phyloP scores from a whole-genome alignment of 169 alveolate species.

The Pseudocohnilembus persalinus region DNA sequence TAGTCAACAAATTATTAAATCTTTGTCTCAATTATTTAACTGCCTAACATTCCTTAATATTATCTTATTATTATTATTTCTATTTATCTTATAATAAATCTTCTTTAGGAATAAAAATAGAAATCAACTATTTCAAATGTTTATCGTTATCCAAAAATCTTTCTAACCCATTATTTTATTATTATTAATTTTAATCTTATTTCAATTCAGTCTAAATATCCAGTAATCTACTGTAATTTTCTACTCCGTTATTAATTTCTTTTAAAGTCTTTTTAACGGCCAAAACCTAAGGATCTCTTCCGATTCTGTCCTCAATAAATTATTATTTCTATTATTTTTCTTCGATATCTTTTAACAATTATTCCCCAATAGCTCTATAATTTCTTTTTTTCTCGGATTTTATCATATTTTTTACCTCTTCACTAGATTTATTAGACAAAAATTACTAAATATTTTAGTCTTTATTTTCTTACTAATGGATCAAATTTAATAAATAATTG shows the following conservation, averaged over 20 bases:
- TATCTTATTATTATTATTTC: neutral
- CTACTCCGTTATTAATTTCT: neutral
- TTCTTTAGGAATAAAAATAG: neutral
- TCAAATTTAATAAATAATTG: neutral
- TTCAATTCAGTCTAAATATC: neutral
- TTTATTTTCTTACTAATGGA: neutral
- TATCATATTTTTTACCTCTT: neutral
- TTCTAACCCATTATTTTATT: neutral
- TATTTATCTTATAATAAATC: no score
- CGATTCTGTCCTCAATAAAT: neutral
- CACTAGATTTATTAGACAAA: neutral
- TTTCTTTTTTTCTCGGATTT: neutral
- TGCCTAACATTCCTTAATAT: no score
- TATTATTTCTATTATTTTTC: neutral
- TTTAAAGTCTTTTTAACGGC: neutral
- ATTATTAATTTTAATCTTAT: neutral
- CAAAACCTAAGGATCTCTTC: neutral
- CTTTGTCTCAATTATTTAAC: conserved; percentile 13
- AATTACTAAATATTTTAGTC: conserved; percentile 6
- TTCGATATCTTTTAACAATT: conserved; percentile 4
- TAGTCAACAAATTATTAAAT: neutral
- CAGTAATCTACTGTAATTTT: neutral
- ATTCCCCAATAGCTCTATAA: conserved; percentile 1
- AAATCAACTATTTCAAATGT: neutral
- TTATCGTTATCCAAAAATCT: neutral